A percentile compares a stretch with the other conserved stretches of the same genome.
Conservation (phyloP, 2,329 filamentous ascomycete species). For the Dactylella cylindrospora region DNA sequence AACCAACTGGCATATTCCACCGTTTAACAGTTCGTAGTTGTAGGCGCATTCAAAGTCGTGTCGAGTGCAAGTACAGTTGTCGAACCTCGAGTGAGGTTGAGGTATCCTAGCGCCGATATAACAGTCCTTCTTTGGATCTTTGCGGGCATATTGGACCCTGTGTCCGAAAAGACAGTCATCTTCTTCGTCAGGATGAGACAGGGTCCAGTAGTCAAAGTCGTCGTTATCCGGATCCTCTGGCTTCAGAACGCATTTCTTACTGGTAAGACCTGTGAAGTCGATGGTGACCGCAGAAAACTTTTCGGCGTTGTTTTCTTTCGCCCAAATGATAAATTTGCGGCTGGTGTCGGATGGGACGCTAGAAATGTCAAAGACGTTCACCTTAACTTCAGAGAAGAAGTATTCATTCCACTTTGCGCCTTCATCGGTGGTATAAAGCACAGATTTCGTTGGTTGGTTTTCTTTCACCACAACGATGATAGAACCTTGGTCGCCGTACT, state of each 20-base stretch:
- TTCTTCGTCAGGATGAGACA: conserved; percentile 75
- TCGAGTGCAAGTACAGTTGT: conserved; percentile 79
- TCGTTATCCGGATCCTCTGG: conserved; percentile 54
- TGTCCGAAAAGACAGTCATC: conserved; percentile 92
- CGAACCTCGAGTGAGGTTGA: conserved; percentile 67
- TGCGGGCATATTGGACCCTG: conserved; percentile 83
- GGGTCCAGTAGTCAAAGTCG: conserved; percentile 86
- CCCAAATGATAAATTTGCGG: conserved; percentile 90
- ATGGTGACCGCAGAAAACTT: conserved; percentile 72
- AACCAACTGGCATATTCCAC: conserved; percentile 76
- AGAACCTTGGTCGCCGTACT: conserved; percentile 92
- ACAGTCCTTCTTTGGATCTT: conserved; percentile 75
- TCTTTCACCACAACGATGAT: conserved; percentile 85
- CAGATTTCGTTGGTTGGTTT: conserved; percentile 64
- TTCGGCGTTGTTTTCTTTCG: conserved; percentile 60
- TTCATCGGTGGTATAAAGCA: conserved; percentile 78
- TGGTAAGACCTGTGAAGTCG: conserved; percentile 80
- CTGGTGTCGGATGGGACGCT: conserved; percentile 87
- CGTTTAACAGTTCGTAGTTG: conserved; percentile 80
- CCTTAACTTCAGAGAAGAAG: conserved; percentile 65
- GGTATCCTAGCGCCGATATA: conserved; percentile 76
- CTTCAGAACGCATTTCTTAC: conserved; percentile 69
- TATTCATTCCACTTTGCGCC: conserved; percentile 77
- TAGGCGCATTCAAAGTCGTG: conserved; percentile 95
- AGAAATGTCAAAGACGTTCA: conserved; percentile 76